Percentiles rank a stretch among this genome's conserved stretches.
Evolutionary conservation across 2,329 filamentous ascomycete species (phyloP).

Genomic region (Aspergillus brunneoviolaceus): DNA sequence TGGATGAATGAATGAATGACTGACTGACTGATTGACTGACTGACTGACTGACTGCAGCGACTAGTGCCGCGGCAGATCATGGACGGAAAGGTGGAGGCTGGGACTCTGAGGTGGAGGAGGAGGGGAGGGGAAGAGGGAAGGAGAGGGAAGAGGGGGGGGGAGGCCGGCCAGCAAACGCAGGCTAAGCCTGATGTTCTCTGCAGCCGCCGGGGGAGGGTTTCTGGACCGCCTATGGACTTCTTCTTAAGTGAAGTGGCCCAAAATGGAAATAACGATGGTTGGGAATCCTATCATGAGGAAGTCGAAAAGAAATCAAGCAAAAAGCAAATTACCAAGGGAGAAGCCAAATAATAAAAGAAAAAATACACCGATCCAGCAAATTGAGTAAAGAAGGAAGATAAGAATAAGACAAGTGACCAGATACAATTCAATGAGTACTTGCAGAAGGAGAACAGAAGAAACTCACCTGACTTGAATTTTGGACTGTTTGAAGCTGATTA

Average conservation of each 20-base stretch:
- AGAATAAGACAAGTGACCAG: too few relatives aligned
- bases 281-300: not conserved
- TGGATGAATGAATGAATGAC: too few relatives aligned
- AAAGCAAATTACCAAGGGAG: not conserved
- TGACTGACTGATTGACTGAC: too few relatives aligned
- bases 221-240: slow-evolving; percentile 10
- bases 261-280: not conserved
- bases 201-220: slow-evolving; percentile 15
- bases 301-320: not conserved
- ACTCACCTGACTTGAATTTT: not conserved
- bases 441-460: not conserved
- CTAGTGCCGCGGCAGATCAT: slow-evolving; percentile 23
- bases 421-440: too few relatives aligned
- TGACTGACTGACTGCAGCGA: slow-evolving; percentile 10
- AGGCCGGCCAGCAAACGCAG: slow-evolving; percentile 24
- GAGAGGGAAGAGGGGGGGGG: not conserved
- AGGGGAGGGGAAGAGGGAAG: slow-evolving; percentile 2
- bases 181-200: slow-evolving; percentile 19
- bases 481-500: not conserved
- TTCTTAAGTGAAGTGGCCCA: slow-evolving; percentile 6
- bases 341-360: not conserved
- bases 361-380: not conserved
- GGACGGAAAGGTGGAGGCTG: slow-evolving; percentile 30
- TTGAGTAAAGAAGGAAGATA: not conserved
- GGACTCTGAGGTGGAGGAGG: not conserved